phyloP scores from a whole-genome alignment of 306 rosid species.

The Pyrus bretschneideri region DNA sequence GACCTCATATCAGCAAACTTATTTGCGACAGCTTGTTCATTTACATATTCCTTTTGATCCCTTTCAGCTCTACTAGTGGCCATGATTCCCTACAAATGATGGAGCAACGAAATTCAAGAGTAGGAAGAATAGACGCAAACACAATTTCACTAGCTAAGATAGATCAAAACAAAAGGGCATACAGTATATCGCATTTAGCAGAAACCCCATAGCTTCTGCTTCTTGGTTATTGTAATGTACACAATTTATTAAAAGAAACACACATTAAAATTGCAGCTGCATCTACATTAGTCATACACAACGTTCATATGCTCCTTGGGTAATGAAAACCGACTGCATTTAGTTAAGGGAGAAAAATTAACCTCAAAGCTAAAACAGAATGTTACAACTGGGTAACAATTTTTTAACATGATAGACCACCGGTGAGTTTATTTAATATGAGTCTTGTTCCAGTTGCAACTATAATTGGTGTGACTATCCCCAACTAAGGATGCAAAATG shows the following conservation, averaged over 20 bases:
- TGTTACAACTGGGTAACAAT: background rate
- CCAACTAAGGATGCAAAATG: background rate
- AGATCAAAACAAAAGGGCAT: background rate
- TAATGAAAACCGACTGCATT: background rate
- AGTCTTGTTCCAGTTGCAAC: background rate
- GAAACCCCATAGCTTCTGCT: background rate
- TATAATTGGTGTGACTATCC: background rate
- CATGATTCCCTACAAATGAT: conserved; percentile 41
- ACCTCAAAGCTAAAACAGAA: background rate
- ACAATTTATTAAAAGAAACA: background rate
- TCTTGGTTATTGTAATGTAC: background rate
- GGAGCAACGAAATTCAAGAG: background rate
- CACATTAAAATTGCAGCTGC: background rate
- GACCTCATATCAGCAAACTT: conserved; percentile 73
- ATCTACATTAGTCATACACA: background rate
- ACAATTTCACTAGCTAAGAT: background rate
- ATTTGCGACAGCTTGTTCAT: conserved; percentile 86
- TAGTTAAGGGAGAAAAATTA: background rate
- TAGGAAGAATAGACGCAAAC: background rate
- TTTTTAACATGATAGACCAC: background rate
- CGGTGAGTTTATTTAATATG: background rate
- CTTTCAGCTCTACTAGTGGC: conserved; percentile 51
- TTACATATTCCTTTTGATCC: conserved; percentile 60
- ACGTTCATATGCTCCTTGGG: background rate
- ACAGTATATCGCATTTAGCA: background rate